Conservation (phyloP, 2,329 filamentous ascomycete genomes). For the Aspergillus texensis region DNA sequence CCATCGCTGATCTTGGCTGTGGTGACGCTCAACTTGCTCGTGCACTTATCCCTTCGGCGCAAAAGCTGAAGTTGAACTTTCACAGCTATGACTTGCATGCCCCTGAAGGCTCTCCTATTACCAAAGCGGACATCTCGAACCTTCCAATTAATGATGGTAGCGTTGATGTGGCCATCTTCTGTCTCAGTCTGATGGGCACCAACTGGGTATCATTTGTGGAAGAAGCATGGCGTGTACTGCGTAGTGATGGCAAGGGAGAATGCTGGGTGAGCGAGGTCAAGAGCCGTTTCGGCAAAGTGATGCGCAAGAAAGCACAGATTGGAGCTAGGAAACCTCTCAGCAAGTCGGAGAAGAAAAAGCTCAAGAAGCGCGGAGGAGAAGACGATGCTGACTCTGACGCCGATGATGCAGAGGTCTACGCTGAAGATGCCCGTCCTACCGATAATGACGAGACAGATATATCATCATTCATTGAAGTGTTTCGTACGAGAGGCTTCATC, state of each 20-base stretch:
- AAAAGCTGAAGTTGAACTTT: slow-evolving; percentile 72
- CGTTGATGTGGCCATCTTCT: slow-evolving; percentile 90
- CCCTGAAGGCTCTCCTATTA: slow-evolving; percentile 70
- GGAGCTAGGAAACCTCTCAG: slow-evolving; percentile 42
- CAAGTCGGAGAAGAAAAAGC: slow-evolving; percentile 47
- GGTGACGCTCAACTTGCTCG: slow-evolving; percentile 83
- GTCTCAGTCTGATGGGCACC: slow-evolving; percentile 95
- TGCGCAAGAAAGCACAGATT: slow-evolving; percentile 44
- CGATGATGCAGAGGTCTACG: slow-evolving; percentile 58
- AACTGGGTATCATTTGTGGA: slow-evolving; percentile 98
- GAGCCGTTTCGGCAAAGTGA: slow-evolving; percentile 74
- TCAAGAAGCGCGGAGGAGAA: slow-evolving; percentile 50
- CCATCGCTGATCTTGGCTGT: slow-evolving; percentile 88
- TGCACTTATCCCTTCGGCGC: slow-evolving; percentile 61
- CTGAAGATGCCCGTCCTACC: slow-evolving; percentile 51
- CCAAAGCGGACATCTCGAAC: slow-evolving; percentile 83
- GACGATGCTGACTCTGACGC: slow-evolving; percentile 43
- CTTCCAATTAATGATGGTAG: slow-evolving; percentile 74
- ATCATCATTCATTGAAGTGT: slow-evolving; percentile 79
- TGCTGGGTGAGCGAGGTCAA: slow-evolving; percentile 98
- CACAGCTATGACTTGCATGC: slow-evolving; percentile 86
- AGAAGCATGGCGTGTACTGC: slow-evolving; percentile 87
- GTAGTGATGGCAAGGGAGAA: slow-evolving; percentile 81
- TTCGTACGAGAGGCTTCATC: slow-evolving; percentile 81
- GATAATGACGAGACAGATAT: slow-evolving; percentile 80